These are phyloP conservation scores for Pleurotus pulmonarius DNA, from an alignment of 768 basidiomycete species.

Conservation along the genomic window DNA sequence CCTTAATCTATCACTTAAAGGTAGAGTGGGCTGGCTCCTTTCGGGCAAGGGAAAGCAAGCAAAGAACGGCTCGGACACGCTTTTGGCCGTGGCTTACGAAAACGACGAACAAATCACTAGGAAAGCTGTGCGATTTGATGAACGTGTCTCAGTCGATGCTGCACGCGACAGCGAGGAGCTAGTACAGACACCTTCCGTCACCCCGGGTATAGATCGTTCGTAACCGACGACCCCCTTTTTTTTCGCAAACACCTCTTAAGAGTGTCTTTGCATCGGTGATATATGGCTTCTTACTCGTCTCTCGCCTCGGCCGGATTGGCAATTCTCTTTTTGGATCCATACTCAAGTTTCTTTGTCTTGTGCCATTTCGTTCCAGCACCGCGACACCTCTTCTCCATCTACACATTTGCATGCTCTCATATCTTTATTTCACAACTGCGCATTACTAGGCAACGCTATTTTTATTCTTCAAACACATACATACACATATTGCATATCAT, in stretches of 20 bases:
- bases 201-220: too few relatives aligned
- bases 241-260: not conserved
- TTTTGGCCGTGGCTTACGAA: not conserved
- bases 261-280: not conserved
- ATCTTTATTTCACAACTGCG: conserved; percentile 8
- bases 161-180: not conserved
- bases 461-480: not conserved
- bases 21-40: conserved; percentile 6
- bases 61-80: not conserved
- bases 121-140: conserved; percentile 7
- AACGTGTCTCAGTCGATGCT: not conserved
- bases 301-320: not conserved
- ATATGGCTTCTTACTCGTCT: not conserved
- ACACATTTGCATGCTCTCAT: conserved; percentile 19
- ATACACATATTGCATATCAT: not conserved
- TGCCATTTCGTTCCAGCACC: not conserved
- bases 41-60: not conserved
- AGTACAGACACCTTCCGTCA: too few relatives aligned
- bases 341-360: not conserved
- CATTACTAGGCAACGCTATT: conserved; percentile 12
- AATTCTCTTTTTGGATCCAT: not conserved
- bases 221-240: too few relatives aligned
- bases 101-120: not conserved
- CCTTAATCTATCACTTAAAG: conserved; percentile 11
- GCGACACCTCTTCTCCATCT: conserved; percentile 16